phyloP scores from a whole-genome alignment of 352 stramenopile species.

The Nothophytophthora sp. region DNA sequence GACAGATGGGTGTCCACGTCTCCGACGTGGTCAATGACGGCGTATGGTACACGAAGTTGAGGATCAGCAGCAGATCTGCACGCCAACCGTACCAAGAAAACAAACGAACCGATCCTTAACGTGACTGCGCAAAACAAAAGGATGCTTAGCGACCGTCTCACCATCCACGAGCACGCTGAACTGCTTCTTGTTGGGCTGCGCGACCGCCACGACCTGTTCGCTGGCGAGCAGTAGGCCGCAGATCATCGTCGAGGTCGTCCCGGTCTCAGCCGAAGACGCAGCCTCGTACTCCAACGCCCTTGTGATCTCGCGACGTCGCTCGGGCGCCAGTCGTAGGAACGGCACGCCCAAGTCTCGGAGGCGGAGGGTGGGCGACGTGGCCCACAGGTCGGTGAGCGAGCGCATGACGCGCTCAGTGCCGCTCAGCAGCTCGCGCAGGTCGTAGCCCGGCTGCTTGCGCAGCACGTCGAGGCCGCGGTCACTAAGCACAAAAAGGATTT shows the following conservation, averaged over 20 bases:
- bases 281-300: slow-evolving; percentile 50
- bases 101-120: background rate
- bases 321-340: slow-evolving; percentile 48
- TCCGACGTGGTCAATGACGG: slow-evolving; percentile 60
- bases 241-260: slow-evolving; percentile 42
- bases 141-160: no score
- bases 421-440: slow-evolving; percentile 68
- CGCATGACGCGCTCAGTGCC: slow-evolving; percentile 57
- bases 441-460: slow-evolving; percentile 57
- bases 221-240: slow-evolving; percentile 55
- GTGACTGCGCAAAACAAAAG: background rate
- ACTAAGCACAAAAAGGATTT: slow-evolving; percentile 68
- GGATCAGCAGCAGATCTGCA: slow-evolving; percentile 62
- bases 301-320: slow-evolving; percentile 42
- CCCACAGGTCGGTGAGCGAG: slow-evolving; percentile 47
- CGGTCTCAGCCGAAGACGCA: slow-evolving; percentile 10
- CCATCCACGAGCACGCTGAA: slow-evolving; percentile 68
- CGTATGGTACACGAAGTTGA: slow-evolving; percentile 77
- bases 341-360: slow-evolving; percentile 49
- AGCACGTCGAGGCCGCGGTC: slow-evolving; percentile 63
- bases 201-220: slow-evolving; percentile 54
- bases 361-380: slow-evolving; percentile 28
- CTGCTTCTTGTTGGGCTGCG: slow-evolving; percentile 61
- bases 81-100: background rate
- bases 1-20: slow-evolving; percentile 74